A percentile compares a stretch with the other conserved stretches of the same genome.
These are phyloP conservation scores for Lagerstroemia speciosa DNA, from an alignment of 345 rosid genomes.

Conservation along the genomic window DNA sequence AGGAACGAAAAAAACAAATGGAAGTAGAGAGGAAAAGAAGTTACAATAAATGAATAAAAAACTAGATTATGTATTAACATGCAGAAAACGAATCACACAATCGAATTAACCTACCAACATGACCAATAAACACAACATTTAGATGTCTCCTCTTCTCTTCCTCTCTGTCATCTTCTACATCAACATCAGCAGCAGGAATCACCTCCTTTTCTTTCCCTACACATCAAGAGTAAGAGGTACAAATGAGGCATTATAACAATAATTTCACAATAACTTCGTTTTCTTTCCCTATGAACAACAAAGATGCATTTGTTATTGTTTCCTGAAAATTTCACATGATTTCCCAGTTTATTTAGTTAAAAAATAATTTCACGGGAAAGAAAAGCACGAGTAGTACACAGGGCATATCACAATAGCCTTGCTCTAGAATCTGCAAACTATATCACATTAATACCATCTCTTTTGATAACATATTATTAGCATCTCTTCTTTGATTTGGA, in stretches of 20 bases:
- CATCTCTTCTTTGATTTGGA: too few species aligned
- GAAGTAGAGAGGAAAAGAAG: not conserved
- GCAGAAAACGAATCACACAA: not conserved
- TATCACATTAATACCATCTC: too few species aligned
- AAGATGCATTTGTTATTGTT: not conserved
- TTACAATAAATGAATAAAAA: not conserved
- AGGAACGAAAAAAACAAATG: not conserved
- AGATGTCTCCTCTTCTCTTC: slow-evolving; percentile 62
- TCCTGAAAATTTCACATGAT: too few species aligned
- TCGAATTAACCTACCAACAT: slow-evolving; percentile 68
- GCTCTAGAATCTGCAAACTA: too few species aligned
- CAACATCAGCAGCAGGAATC: slow-evolving; percentile 32
- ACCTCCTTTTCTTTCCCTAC: slow-evolving; percentile 51
- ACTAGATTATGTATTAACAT: not conserved
- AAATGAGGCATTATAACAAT: not conserved
- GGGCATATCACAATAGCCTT: too few species aligned
- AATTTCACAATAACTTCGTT: too few species aligned
- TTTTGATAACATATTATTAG: too few species aligned
- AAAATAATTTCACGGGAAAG: too few species aligned
- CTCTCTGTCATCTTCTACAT: slow-evolving; percentile 28
- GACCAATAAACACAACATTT: slow-evolving; percentile 96
- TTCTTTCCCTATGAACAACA: too few species aligned
- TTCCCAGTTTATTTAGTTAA: too few species aligned
- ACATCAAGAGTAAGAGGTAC: not conserved
- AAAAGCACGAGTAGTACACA: too few species aligned